phyloP scores from a whole-genome alignment of 257 asterid genomes.

The Perilla frutescens region DNA sequence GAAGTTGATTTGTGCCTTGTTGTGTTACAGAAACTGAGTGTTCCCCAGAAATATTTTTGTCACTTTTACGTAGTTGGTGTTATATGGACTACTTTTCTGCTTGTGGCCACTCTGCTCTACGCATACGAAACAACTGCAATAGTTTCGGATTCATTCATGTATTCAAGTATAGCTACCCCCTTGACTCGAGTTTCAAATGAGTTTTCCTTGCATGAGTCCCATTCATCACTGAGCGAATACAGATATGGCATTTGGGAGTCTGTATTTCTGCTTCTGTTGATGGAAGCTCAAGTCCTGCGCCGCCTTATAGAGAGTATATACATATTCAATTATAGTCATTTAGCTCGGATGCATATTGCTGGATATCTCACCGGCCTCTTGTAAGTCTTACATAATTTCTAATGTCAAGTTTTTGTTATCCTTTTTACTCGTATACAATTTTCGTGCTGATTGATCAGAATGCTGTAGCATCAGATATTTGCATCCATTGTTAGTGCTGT shows the following conservation, averaged over 20 bases:
- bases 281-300: conserved; percentile 81
- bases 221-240: conserved; percentile 30
- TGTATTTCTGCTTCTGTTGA: conserved; percentile 75
- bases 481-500: no score
- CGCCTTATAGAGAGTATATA: conserved; percentile 86
- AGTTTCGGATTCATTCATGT: conserved; percentile 49
- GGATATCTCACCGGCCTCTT: conserved; percentile 74
- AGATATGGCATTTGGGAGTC: conserved; percentile 62
- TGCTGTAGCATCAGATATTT: no score
- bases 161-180: conserved; percentile 67
- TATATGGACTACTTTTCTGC: conserved; percentile 72
- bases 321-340: conserved; percentile 78
- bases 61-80: conserved; percentile 80
- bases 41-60: conserved; percentile 81
- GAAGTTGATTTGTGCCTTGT: not conserved
- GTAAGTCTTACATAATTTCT: conserved; percentile 53
- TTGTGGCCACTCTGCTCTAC: conserved; percentile 67
- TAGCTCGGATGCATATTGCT: conserved; percentile 82
- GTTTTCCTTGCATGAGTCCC: conserved; percentile 44
- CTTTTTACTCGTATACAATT: no score
- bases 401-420: no score
- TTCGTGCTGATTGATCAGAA: no score
- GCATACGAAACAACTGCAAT: conserved; percentile 54
- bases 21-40: conserved; percentile 64
- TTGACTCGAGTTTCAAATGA: conserved; percentile 68